Percentiles rank a stretch among this genome's conserved stretches.
Evolutionary conservation across 75 land plant genomes (phyloP).

Genomic region (Chamaecyparis obtusa): DNA sequence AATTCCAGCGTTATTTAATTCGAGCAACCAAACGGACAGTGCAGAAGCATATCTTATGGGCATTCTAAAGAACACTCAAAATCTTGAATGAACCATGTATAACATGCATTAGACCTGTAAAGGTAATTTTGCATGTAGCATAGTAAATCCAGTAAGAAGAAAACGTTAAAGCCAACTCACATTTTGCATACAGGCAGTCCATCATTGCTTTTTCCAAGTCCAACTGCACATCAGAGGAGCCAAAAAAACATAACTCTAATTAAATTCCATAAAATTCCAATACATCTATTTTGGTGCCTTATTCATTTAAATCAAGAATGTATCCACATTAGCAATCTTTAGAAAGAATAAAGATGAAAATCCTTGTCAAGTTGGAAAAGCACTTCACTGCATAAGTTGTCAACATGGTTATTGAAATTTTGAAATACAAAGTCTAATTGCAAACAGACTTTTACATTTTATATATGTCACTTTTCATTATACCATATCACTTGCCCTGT

Average conservation of each 20-base stretch:
- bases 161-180: conserved; percentile 52
- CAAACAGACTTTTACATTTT: not conserved
- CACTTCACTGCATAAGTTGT: not conserved
- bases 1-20: too few relatives aligned
- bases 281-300: not conserved
- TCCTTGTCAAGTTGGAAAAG: not conserved
- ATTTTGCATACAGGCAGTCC: conserved; percentile 99
- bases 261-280: not conserved
- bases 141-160: not conserved
- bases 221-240: conserved; percentile 51
- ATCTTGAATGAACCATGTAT: not conserved
- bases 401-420: not conserved
- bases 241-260: conserved; percentile 7
- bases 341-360: not conserved
- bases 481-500: not conserved
- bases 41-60: not conserved
- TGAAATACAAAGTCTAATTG: not conserved
- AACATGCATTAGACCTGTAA: not conserved
- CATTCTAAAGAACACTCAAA: not conserved
- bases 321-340: not conserved
- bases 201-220: conserved; percentile 98
- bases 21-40: too few relatives aligned
- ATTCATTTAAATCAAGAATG: not conserved
- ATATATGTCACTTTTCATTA: not conserved
- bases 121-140: not conserved